Percentiles rank a stretch among this genome's conserved stretches.
Conservation (phyloP, 441 rosid genomes). For the Syzygium syzygioides region DNA sequence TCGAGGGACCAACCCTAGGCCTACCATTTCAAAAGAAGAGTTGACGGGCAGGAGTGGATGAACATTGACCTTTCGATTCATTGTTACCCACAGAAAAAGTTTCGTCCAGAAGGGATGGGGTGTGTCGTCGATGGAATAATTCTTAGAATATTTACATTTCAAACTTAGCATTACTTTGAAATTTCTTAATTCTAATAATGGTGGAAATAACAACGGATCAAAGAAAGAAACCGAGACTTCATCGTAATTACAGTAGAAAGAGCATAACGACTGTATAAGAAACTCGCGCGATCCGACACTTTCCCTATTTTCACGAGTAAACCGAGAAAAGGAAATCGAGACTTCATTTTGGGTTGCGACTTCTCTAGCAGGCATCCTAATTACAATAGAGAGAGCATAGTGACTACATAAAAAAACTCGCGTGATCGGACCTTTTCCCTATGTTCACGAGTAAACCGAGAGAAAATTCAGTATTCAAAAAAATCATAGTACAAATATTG, state of each 20-base stretch:
- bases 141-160: neutral
- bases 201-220: neutral
- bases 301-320: neutral
- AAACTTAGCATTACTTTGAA: neutral
- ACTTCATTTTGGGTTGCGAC: too few relatives aligned
- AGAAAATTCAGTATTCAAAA: too few relatives aligned
- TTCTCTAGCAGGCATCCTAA: too few relatives aligned
- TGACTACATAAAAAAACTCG: neutral
- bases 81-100: neutral
- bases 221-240: neutral
- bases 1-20: neutral
- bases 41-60: neutral
- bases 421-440: too few relatives aligned
- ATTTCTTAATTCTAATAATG: neutral
- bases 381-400: too few relatives aligned
- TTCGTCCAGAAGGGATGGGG: neutral
- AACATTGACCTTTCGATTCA: neutral
- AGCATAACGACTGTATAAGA: neutral
- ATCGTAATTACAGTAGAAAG: neutral
- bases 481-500: too few relatives aligned
- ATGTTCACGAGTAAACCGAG: neutral
- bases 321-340: too few relatives aligned
- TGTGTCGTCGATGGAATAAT: neutral
- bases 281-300: neutral
- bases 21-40: neutral